Base-by-base conservation (phyloP, 2,329 filamentous ascomycete species). In the Leptosphaerulina australis region DNA sequence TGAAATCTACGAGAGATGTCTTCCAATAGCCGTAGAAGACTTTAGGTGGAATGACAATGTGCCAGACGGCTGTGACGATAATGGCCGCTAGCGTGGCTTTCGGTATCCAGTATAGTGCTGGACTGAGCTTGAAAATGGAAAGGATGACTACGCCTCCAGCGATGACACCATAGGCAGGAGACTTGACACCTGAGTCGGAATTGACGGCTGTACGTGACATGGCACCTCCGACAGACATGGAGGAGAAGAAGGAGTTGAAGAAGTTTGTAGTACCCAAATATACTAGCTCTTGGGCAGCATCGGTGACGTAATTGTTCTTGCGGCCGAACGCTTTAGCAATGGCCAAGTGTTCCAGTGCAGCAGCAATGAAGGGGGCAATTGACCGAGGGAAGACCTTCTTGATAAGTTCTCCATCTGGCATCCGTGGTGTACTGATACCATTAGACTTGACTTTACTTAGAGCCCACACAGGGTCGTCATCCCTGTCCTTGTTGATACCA, bases 121-220 rank as follows among this genome's bases (percentile, higher is more conserved):
- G 81, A 0, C 81, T 81, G 28, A 87, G 79, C 50, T 83, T 78
- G 62, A 83, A 87, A 20, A 88, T 80, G 15, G 80, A 83, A 1
- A 87, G 67, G 6, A 88, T 72, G 14, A 88, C 83, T 37, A 85
- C 82, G 4, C 78, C 83, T 2, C 83, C 80, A 0, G 85, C 86
- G 44, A 88, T 74, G 17, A 84, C 58, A 4, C 84, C 84, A 31
- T 81, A 84, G 0, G 86, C 71, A 0, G 85, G 85, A 5, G 82
- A 84, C 53, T 79, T 81, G 60, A 87, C 85, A 25, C 81, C 80
- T 39, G 82, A 85, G 22, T 83, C 79, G 0, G 83, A 86, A 73
- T 87, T 88, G 62, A 88, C 83, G 7, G 85, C 83, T 1, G 85
- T 87, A 8, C 85, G 77, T 0, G 83, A 86, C 81, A 88, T 87